Evolutionary conservation across 2,329 filamentous ascomycete species (phyloP), one percentile per base, ranked within the genome.

Genomic region (Claviceps pazoutovae): DNA sequence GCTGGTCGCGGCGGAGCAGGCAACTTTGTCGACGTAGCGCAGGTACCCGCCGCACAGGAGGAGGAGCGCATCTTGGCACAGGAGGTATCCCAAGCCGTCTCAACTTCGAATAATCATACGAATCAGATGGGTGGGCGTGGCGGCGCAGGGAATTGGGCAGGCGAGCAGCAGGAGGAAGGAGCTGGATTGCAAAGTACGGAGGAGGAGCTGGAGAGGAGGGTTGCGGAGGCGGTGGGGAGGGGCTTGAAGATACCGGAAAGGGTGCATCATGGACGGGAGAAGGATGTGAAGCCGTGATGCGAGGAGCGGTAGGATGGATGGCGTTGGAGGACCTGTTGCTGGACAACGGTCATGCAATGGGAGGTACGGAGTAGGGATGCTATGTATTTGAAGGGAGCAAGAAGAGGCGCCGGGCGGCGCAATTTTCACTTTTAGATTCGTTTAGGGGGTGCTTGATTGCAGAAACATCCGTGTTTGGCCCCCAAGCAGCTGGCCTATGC

Each of bases 141-240:
- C 23, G 78, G 78, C n/a, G 76, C 75, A 1, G 79, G 78, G 2
- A 81, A 80, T 62, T 81, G 73, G 67, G 60, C 56, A 45, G 56
- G 55, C 44, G 62, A 59, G 13, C 61, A 60, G 49, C 56, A 57
- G n/a, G 61, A 62, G 48, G 61, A 65, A 7, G 48, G 54, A 5
- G 54, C 59, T 17, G 58, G 61, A 56, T 60, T 51, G 64, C 59
- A 46, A 53, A 65, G 57, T 59, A 64, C 59, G 46, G 65, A 67
- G 23, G 65, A 67, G 23, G 66, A 69, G 52, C 56, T 76, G 26
- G 71, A 74, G 61, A 65, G 61, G 53, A 67, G 64, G 62, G 67
- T 73, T 16, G 59, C 64, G 54, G 66, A 69, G 56, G 71, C 69
- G 41, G 75, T 79, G 16, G 74, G 76, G 49, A 66, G 64, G 21